A percentile compares a stretch with the other conserved stretches of the same genome.
Conservation (phyloP, 1,284 basidiomycete species). For the Ceratobasidium sp. region DNA sequence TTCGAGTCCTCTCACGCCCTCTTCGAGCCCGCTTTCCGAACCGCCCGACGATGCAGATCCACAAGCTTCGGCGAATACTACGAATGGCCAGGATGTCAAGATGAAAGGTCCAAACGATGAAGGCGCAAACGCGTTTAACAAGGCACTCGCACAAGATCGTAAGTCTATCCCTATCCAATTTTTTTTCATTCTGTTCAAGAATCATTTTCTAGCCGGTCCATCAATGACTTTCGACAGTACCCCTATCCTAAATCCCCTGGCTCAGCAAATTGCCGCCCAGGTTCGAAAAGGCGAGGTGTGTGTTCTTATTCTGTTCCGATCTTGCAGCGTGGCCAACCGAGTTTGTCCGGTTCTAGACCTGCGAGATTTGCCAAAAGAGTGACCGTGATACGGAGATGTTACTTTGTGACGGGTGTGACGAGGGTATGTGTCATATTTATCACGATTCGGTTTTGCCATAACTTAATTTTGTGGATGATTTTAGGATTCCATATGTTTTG, state of each 20-base stretch:
- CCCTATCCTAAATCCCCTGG: conserved; percentile 23
- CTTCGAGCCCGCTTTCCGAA: conserved; percentile 83
- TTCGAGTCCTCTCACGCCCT: conserved; percentile 64
- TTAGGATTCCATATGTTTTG: conserved; percentile 97
- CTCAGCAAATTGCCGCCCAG: conserved; percentile 31
- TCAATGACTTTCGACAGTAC: conserved; percentile 34
- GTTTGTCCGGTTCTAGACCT: conserved; percentile 68
- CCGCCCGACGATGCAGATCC: conserved; percentile 78
- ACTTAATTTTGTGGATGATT: conserved; percentile 46
- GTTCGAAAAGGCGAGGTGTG: conserved; percentile 53
- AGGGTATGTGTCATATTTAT: conserved; percentile 69
- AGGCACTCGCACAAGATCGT: conserved; percentile 38
- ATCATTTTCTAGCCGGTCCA: conserved; percentile 11
- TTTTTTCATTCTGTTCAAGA: background rate
- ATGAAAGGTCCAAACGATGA: conserved; percentile 42
- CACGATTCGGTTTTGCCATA: conserved; percentile 47
- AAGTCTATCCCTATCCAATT: background rate
- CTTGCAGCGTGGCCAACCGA: conserved; percentile 20
- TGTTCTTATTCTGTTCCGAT: background rate
- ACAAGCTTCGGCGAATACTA: conserved; percentile 60
- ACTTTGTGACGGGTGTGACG: conserved; percentile 97
- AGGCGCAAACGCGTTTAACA: conserved; percentile 35
- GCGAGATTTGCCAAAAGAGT: conserved; percentile 92
- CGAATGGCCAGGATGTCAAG: conserved; percentile 28
- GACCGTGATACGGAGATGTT: conserved; percentile 92